phyloP scores from a whole-genome alignment of 2,329 filamentous ascomycete species.

The Fusarium virguliforme region DNA sequence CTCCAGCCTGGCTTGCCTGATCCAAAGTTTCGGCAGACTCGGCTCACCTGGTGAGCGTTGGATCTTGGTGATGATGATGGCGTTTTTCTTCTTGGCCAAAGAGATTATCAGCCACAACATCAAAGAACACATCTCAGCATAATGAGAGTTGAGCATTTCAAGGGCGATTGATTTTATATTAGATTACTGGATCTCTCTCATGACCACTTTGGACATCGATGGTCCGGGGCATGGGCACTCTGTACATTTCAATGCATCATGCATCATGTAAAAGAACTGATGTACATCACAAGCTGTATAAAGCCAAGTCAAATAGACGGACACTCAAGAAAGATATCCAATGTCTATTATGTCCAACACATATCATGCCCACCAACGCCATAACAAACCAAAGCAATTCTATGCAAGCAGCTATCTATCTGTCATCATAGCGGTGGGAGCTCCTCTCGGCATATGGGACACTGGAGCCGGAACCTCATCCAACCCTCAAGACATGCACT shows the following conservation, averaged over 20 bases:
- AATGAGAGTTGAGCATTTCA: conserved; percentile 46
- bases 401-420: conserved; percentile 6
- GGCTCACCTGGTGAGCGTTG: conserved; percentile 64
- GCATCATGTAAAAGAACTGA: conserved; percentile 6
- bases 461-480: conserved; percentile 95
- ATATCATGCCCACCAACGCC: conserved; percentile 6
- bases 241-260: background rate
- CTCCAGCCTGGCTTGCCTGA: conserved; percentile 65
- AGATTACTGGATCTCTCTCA: background rate
- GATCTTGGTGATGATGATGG: background rate
- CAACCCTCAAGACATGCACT: conserved; percentile 92
- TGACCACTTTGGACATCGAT: conserved; percentile 4
- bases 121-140: no score
- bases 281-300: background rate
- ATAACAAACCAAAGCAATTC: background rate
- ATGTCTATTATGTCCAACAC: conserved; percentile 1
- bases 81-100: no score
- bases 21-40: conserved; percentile 63
- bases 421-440: conserved; percentile 81
- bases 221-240: background rate
- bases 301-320: background rate
- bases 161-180: background rate
- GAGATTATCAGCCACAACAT: no score
- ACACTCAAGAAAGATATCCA: conserved; percentile 15
- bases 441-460: conserved; percentile 93